Evolutionary conservation across 305 asterid species (phyloP), one percentile per base, ranked within the genome.

Genomic region (Rubia peregrina): DNA sequence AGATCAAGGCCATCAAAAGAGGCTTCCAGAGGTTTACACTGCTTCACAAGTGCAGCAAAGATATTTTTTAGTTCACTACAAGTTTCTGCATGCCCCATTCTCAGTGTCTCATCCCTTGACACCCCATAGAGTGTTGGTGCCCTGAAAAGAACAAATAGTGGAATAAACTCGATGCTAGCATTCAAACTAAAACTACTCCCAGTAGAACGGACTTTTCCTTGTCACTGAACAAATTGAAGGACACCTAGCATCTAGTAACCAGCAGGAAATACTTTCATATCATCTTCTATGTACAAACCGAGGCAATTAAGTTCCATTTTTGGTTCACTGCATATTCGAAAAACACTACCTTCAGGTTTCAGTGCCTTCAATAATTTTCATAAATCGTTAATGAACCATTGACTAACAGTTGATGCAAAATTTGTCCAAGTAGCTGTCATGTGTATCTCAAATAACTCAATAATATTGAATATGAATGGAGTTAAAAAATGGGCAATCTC

Each of bases 61-160:
- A 91, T 80, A 79, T 76, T 89, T 84, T 93, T 86, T 12, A 90
- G 86, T 76, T 89, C 95, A 72, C 87, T 91, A 85, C 90, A 83
- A 61, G 95, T 87, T 77, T 89, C 88, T 40, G 88, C 84, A 71
- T 88, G 98, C 66, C 96, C 97, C 96, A 88, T 88, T 84, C 89
- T 85, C 74, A 88, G 79, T 22, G 96, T 90, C 85, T 88, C 97
- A 38, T 94, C 99, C 87, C 96, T 87, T 67, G 99, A 96, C 67
- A 86, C 92, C 71, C 97, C 96, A 68, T 82, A 86, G 24, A 94
- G 97, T 24, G 99, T 94, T 5, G 97, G 93, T 43, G 84, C 68
- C 90, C 97, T 94, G 71, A 65, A 71, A 72, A 66, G 4, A 26
- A 16, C 19, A 57, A 38, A 7, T 17, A 59, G 24, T 8, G 36